Evolutionary conservation across 2,329 filamentous ascomycete species (phyloP), one percentile per base, ranked within the genome.

Genomic region (Fusarium acutatum): DNA sequence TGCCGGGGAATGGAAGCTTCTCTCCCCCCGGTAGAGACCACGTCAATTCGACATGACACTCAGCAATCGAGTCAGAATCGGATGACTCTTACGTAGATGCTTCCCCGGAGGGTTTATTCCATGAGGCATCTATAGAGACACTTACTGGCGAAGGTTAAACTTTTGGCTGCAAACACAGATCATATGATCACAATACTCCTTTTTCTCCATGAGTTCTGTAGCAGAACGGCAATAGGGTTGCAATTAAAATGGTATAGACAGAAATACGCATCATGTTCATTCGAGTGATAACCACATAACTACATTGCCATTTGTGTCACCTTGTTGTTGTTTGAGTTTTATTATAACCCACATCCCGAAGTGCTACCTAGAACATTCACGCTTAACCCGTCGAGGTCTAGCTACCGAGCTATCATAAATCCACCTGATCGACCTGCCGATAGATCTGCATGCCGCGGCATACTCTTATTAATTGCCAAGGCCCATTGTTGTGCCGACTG

Each of bases 221-320:
- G 13, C 18, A 52, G 18, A 52, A 17, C 17, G 15, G 6, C 22
- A 15, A n/a, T 2, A 24, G 6, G 2, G 10, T 6, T 18, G 3
- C 10, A 30, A 30, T 12, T n/a, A 18, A n/a, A 30, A 10, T n/a
- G 13, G 18, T 5, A 13, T 3, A n/a, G 28, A 30, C 10, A n/a
- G 3, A 9, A 32, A 9, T 18, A 28, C 8, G 20, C 5, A 22
- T 13, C 18, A 5, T 14, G 24, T 20, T 7, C 15, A 20, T 20
- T 6, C 7, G 1, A 17, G 7, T 8, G 7, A n/a, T 13, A n/a
- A n/a, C n/a, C n/a, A n/a, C n/a, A n/a, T 17, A 1, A 49, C n/a
- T 18, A 26, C 17, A 7, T 8, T 8, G 12, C 28, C 17, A 12
- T 49, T 49, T 30, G 20, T n/a, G 22, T 30, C 15, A 8, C 5